phyloP scores from a whole-genome alignment of 768 basidiomycete species.

The Termitomyces sp. region DNA sequence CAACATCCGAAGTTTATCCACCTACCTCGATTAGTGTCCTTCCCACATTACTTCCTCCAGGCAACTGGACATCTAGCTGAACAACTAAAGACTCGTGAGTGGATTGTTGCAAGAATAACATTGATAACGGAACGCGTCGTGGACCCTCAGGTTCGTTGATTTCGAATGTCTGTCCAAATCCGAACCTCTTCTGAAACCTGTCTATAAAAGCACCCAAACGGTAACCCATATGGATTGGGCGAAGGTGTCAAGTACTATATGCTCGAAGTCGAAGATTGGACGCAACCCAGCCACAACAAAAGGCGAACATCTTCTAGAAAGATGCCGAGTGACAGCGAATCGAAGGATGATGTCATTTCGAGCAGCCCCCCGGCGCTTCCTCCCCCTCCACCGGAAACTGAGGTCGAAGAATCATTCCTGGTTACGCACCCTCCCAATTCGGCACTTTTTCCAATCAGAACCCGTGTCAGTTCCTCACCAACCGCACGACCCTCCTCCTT shows the following conservation, averaged over 20 bases:
- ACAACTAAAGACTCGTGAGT: constrained; percentile 86
- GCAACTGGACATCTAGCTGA: constrained; percentile 83
- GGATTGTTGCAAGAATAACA: constrained; percentile 92
- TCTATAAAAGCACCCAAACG: constrained; percentile 58
- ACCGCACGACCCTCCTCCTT: constrained; percentile 72
- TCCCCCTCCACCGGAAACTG: constrained; percentile 59
- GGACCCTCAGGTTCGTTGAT: constrained; percentile 54
- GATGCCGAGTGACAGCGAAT: constrained; percentile 33
- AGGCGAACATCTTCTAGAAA: constrained; percentile 51
- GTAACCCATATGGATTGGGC: constrained; percentile 85
- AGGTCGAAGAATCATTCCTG: constrained; percentile 69
- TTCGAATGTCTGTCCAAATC: not conserved
- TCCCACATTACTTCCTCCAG: constrained; percentile 96
- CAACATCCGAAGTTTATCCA: constrained; percentile 29
- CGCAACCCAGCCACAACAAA: constrained; percentile 64
- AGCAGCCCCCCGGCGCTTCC: constrained; percentile 39
- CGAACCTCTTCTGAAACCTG: not conserved
- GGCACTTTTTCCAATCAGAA: constrained; percentile 57
- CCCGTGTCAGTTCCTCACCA: constrained; percentile 62
- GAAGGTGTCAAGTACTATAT: constrained; percentile 91
- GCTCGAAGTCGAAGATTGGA: constrained; percentile 94
- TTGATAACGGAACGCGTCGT: constrained; percentile 84
- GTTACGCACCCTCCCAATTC: constrained; percentile 62
- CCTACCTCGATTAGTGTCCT: constrained; percentile 57
- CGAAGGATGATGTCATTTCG: constrained; percentile 27